Evolutionary conservation across 768 basidiomycete genomes (phyloP), one percentile per base, ranked within the genome.

Genomic region (Suillus subluteus): DNA sequence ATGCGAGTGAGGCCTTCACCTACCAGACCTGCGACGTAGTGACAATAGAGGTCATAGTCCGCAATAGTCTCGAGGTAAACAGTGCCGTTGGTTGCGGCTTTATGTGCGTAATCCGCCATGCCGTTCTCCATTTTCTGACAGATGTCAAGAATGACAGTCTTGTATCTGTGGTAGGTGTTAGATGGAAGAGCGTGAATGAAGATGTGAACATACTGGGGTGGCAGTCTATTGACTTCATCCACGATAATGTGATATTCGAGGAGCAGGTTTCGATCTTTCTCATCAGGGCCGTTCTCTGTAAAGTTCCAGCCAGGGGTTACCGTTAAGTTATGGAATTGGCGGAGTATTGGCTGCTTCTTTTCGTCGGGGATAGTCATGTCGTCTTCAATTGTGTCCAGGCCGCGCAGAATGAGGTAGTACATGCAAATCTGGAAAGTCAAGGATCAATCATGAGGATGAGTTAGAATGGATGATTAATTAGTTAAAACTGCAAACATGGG

Each of bases 41-140:
- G 97, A 76, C 97, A 99, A 79, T 99, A 99, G 16, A 99, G 86
- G 76, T 98, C 95, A 80, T 96, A 99, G 70, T 98, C 95, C 44
- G 88, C 82, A 63, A 95, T 79, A 7, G 91, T 88, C 55, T 88
- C 85, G 64, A 98, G 84, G 73, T 91, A 90, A 68, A 88, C 84
- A 54, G 86, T 81, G 62, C 88, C 89, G 0, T 88, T 87, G 6
- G 89, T 82, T 6, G 90, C 90, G 6, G 94, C 90, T 69, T 89
- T 88, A 78, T 94, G 93, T 1, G 94, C 90, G 73, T 91, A 99
- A 78, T 97, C 94, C 30, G 98, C 95, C 97, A 99, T 99, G 23
- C 97, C 97, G 4, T 79, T 83, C 64, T 89, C 89, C 97, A 99
- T 99, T 80, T 96, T 96, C 55, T 82, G 79, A 62, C 86, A 82